Percentiles rank a stretch among this genome's conserved stretches.
phyloP scores from a whole-genome alignment of 2,329 filamentous ascomycete genomes.

The Ophiobolus disseminans region DNA sequence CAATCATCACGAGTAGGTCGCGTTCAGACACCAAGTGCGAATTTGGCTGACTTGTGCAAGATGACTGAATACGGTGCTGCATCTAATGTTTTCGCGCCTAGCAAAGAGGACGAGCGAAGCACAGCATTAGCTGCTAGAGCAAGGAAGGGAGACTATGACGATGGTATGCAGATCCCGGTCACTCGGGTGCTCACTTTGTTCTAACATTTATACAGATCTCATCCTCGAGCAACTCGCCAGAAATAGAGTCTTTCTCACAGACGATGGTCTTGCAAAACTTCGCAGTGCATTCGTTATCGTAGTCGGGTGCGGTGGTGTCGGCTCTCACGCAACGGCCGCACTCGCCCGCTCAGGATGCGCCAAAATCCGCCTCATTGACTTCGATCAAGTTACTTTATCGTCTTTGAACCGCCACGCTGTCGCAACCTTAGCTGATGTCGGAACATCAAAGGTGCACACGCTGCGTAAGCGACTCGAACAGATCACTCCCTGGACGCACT shows the following conservation, averaged over 20 bases:
- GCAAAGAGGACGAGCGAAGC: constrained; percentile 64
- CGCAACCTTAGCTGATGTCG: constrained; percentile 91
- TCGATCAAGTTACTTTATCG: constrained; percentile 95
- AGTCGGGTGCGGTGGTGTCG: constrained; percentile 92
- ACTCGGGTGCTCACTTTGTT: neutral
- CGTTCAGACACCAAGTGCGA: neutral
- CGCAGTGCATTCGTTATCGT: constrained; percentile 84
- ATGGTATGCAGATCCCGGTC: constrained; percentile 52
- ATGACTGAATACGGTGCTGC: constrained; percentile 68
- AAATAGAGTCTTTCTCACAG: constrained; percentile 87
- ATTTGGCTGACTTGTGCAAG: constrained; percentile 55
- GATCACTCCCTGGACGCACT: constrained; percentile 88
- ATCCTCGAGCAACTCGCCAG: constrained; percentile 94
- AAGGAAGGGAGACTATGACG: constrained; percentile 69
- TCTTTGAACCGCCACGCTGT: constrained; percentile 96
- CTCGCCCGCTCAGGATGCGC: constrained; percentile 88
- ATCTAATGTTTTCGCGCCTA: constrained; percentile 49
- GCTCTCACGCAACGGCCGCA: constrained; percentile 86
- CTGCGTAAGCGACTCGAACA: constrained; percentile 81
- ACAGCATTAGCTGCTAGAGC: constrained; percentile 66
- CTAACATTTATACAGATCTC: constrained; percentile 64
- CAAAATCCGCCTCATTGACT: constrained; percentile 89
- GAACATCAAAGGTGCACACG: constrained; percentile 88
- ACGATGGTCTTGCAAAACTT: constrained; percentile 79
- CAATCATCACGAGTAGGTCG: constrained; percentile 58